Conservation (phyloP, 1,284 basidiomycete species). For the Leccinum huronense region DNA sequence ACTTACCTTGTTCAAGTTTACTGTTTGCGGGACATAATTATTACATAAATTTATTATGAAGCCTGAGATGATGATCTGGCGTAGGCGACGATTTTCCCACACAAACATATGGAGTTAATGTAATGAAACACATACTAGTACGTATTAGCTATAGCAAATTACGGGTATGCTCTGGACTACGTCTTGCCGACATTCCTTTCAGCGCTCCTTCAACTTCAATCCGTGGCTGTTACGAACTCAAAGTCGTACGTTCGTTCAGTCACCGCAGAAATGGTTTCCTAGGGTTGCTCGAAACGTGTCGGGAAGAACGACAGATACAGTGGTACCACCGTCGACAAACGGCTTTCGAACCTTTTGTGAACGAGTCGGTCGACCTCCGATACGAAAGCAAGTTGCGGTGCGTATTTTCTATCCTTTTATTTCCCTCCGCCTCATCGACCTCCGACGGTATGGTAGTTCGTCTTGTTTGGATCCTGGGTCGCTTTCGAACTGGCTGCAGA, state of each 20-base stretch:
- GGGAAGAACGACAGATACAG: slow-evolving; percentile 1
- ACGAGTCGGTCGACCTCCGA: slow-evolving; percentile 36
- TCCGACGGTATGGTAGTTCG: slow-evolving; percentile 31
- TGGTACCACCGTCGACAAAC: slow-evolving; percentile 20
- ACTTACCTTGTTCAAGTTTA: too few species aligned
- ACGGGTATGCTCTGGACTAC: slow-evolving; percentile 27
- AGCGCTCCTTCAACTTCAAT: slow-evolving; percentile 16
- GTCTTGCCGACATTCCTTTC: slow-evolving; percentile 20
- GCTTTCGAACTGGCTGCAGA: slow-evolving; percentile 36
- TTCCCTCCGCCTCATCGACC: background rate
- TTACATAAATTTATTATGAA: too few species aligned
- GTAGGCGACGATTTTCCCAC: too few species aligned
- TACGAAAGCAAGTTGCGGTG: slow-evolving; percentile 42
- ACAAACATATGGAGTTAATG: too few species aligned
- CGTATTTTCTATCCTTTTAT: slow-evolving; percentile 13
- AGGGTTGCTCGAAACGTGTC: slow-evolving; percentile 22
- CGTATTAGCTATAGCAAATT: too few species aligned
- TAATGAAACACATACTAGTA: too few species aligned
- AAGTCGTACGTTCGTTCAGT: slow-evolving; percentile 23
- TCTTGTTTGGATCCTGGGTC: slow-evolving; percentile 36
- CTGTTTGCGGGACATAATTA: too few species aligned
- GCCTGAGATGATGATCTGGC: too few species aligned
- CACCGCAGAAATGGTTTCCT: slow-evolving; percentile 25
- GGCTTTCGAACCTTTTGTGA: slow-evolving; percentile 37
- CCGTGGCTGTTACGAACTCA: slow-evolving; percentile 14